phyloP scores from a whole-genome alignment of 2,329 filamentous ascomycete species.

The Fusarium chaquense region DNA sequence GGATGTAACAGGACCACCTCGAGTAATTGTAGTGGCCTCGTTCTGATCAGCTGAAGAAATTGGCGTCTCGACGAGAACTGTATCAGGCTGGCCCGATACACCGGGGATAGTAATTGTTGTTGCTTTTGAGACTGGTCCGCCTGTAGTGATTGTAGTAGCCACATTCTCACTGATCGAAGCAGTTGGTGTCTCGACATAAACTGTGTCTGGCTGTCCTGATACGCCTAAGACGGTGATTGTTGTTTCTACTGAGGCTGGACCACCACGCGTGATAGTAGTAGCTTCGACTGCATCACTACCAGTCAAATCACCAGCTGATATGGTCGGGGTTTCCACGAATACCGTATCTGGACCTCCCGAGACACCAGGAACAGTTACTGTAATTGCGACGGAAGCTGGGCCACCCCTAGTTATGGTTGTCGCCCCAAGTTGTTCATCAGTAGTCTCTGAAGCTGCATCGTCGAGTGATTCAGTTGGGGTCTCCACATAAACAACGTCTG shows the following conservation, averaged over 20 bases:
- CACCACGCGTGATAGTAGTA: not conserved
- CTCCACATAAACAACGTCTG: not conserved
- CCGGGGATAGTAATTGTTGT: not conserved
- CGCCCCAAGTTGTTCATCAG: accelerated
- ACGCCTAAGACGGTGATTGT: not conserved
- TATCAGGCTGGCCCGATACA: not conserved
- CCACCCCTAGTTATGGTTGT: constrained; percentile 6
- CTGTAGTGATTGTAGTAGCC: not conserved
- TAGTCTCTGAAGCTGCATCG: not conserved
- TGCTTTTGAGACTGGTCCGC: not conserved
- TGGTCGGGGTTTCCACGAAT: not conserved
- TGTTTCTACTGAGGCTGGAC: not conserved
- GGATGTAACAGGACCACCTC: not conserved
- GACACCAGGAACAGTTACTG: not conserved
- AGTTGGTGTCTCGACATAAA: not conserved
- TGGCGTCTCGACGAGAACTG: not conserved
- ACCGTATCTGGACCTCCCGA: not conserved
- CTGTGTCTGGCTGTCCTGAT: not conserved
- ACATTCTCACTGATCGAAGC: not conserved
- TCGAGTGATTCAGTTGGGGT: not conserved
- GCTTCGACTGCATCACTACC: accelerated
- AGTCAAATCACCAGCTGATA: not conserved
- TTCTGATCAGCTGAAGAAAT: no score
- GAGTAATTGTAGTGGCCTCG: not conserved
- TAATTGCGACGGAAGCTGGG: not conserved